These are phyloP conservation scores for Suillus hirtellus DNA, from an alignment of 768 basidiomycete species.

Conservation along the genomic window DNA sequence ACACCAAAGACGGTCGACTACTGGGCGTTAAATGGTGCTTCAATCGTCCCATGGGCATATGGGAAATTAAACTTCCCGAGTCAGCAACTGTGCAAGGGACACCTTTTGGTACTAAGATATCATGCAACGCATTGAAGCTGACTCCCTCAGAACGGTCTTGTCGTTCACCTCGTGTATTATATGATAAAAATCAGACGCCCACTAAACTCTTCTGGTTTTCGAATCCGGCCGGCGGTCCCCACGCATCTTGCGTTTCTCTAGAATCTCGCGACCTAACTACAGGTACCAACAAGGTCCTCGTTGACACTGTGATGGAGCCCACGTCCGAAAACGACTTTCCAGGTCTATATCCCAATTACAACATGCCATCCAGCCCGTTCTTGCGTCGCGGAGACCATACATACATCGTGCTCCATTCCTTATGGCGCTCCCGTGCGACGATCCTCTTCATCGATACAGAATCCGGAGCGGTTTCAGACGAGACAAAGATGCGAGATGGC, in stretches of 20 bases:
- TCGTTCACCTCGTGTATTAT: conserved; percentile 58
- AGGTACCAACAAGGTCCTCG: conserved; percentile 28
- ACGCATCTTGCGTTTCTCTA: conserved; percentile 55
- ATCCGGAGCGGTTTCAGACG: conserved; percentile 42
- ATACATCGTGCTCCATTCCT: conserved; percentile 46
- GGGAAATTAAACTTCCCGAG: conserved; percentile 42
- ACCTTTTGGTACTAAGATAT: conserved; percentile 14
- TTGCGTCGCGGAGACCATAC: conserved; percentile 24
- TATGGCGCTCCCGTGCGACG: conserved; percentile 55
- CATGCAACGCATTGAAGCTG: conserved; percentile 36
- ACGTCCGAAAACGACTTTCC: conserved; percentile 45
- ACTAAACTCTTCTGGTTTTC: conserved; percentile 53
- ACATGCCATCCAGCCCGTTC: conserved; percentile 45
- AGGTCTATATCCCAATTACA: conserved; percentile 58
- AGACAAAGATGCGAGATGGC: conserved; percentile 16
- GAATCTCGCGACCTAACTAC: conserved; percentile 42
- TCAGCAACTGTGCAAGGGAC: conserved; percentile 12
- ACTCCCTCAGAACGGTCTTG: conserved; percentile 47
- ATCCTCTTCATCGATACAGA: conserved; percentile 46
- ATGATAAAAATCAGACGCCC: conserved; percentile 21
- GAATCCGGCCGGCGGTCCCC: conserved; percentile 55
- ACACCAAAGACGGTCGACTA: conserved; percentile 53
- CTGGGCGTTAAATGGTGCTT: conserved; percentile 61
- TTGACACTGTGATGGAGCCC: conserved; percentile 44
- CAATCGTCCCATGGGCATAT: conserved; percentile 61